These are phyloP conservation scores for Lactuca sativa DNA, from an alignment of 129 eudicot genomes.

Conservation along the genomic window DNA sequence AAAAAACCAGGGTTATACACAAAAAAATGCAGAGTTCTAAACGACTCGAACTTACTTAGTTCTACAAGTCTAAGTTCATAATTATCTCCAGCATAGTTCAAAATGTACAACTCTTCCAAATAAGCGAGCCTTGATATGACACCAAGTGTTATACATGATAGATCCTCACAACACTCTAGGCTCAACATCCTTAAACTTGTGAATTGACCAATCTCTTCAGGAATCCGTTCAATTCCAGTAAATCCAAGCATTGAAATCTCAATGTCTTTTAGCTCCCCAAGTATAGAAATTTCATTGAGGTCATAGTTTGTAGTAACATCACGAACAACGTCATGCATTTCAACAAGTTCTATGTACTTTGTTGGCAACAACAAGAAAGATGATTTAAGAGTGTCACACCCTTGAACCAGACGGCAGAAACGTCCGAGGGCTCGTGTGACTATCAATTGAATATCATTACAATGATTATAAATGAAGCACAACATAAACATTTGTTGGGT, in stretches of 20 bases:
- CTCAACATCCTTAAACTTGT: slow-evolving; percentile 1
- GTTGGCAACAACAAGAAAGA: neutral
- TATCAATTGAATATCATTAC: too few relatives aligned
- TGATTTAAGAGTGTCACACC: neutral
- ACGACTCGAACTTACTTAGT: too few relatives aligned
- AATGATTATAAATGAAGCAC: too few relatives aligned
- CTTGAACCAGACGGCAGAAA: too few relatives aligned
- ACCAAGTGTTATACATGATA: neutral
- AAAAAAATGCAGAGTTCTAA: too few relatives aligned
- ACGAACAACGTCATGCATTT: slow-evolving; percentile 30
- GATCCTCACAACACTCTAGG: neutral
- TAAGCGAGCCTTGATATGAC: slow-evolving; percentile 4
- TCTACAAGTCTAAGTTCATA: too few relatives aligned
- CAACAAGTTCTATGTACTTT: neutral
- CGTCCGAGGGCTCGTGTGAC: too few relatives aligned
- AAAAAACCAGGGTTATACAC: too few relatives aligned
- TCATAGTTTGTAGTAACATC: neutral
- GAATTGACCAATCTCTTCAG: slow-evolving; percentile 1
- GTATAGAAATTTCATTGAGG: neutral
- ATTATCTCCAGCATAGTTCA: too few relatives aligned
- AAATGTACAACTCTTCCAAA: neutral
- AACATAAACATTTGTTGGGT: too few relatives aligned
- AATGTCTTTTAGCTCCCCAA: slow-evolving; percentile 8
- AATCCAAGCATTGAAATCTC: neutral
- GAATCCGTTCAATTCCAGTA: neutral